Base-by-base conservation (phyloP, 352 stramenopile species). In the Pythium guiyangense region DNA sequence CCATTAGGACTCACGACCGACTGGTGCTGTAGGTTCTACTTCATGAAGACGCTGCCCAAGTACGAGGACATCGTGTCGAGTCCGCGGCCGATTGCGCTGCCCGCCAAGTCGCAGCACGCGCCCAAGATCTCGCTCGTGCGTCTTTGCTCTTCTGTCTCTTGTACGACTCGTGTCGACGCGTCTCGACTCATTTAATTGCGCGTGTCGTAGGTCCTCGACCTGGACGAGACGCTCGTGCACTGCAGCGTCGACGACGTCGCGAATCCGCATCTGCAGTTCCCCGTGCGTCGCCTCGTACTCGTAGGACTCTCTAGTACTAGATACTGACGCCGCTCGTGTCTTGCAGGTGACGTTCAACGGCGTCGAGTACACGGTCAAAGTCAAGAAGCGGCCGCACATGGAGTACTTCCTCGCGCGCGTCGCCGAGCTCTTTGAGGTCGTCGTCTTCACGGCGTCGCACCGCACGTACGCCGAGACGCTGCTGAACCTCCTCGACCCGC, bases 141-240 rank as follows among this genome's bases (percentile, higher is more conserved):
- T 57, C 17, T 10, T 15, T 37, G 6, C 17, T n/a, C n/a, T n/a
- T n/a, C n/a, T n/a, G n/a, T n/a, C n/a, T n/a, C n/a, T n/a, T n/a
- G n/a, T n/a, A n/a, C n/a, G n/a, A n/a, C n/a, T n/a, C n/a, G n/a
- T n/a, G n/a, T n/a, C n/a, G n/a, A n/a, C n/a, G n/a, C n/a, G n/a
- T n/a, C n/a, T n/a, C n/a, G n/a, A n/a, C n/a, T n/a, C n/a, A n/a
- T n/a, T n/a, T n/a, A n/a, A n/a, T n/a, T n/a, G n/a, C n/a, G n/a
- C n/a, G n/a, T n/a, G n/a, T n/a, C n/a, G n/a, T 49, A 88, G 56
- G 96, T 99, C 17, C 71, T 99, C 15, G 97, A 99, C 70, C 76
- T 99, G 29, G 97, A 99, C 62, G 97, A 99, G 73, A 99, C 97
- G 5, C 77, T 99, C 4, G 97, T 99, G 25, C 97, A 99, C 75